A percentile compares a stretch with the other conserved stretches of the same genome.
Evolutionary conservation across 176 grass and related monocot genomes (phyloP).

Genomic region (Tillandsia fasciculata): DNA sequence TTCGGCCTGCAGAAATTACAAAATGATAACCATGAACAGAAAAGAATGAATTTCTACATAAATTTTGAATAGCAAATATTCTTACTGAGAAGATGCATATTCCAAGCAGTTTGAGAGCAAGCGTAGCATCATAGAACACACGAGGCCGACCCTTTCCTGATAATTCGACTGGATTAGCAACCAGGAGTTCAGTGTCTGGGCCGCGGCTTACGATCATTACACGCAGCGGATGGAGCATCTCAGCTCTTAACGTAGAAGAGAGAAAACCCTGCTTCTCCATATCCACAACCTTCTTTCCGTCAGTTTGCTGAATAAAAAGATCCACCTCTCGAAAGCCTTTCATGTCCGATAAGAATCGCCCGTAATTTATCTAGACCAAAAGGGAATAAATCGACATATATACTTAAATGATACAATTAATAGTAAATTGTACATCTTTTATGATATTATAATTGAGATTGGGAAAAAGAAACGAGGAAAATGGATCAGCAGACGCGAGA

Average conservation of each 20-base stretch:
- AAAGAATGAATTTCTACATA: background rate
- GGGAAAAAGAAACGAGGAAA: no score
- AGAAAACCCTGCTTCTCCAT: conserved; percentile 63
- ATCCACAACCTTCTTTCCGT: conserved; percentile 76
- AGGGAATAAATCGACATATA: background rate
- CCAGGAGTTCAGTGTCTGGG: conserved; percentile 79
- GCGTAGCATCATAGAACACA: conserved; percentile 83
- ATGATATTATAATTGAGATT: no score
- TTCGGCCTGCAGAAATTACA: conserved; percentile 48
- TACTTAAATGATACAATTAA: no score
- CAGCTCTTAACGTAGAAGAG: conserved; percentile 43
- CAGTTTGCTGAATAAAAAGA: conserved; percentile 68
- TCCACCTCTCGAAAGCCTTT: conserved; percentile 84
- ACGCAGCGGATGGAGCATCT: conserved; percentile 95
- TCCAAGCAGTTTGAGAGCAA: conserved; percentile 70
- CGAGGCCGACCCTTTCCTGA: conserved; percentile 66
- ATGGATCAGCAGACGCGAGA: no score
- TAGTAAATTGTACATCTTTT: no score
- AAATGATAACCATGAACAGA: background rate
- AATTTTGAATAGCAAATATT: background rate
- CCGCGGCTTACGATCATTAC: conserved; percentile 79
- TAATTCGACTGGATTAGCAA: conserved; percentile 87
- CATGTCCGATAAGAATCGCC: conserved; percentile 56
- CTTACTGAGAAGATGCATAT: conserved; percentile 96
- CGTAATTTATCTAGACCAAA: conserved; percentile 52